These are phyloP conservation scores for Annulohypoxylon truncatum DNA, from an alignment of 2,329 filamentous ascomycete genomes.

Conservation along the genomic window DNA sequence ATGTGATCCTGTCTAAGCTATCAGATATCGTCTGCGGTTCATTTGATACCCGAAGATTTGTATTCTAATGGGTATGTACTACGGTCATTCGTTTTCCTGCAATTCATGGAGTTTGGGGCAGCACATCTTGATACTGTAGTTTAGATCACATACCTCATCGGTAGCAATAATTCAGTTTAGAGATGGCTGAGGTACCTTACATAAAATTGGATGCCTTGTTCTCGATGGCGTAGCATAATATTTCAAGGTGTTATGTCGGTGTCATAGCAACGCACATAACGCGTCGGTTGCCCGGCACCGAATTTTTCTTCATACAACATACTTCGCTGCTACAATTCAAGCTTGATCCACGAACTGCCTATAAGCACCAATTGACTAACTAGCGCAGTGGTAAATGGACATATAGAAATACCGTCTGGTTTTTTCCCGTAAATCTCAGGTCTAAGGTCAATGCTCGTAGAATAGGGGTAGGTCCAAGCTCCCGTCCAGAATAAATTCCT, in stretches of 20 bases:
- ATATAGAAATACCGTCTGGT: too few species aligned
- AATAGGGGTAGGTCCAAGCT: too few species aligned
- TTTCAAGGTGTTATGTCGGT: neutral
- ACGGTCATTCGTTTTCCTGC: neutral
- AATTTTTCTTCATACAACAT: neutral
- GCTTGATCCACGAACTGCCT: too few species aligned
- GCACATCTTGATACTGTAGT: neutral
- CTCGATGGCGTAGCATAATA: too few species aligned
- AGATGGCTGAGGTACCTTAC: too few species aligned
- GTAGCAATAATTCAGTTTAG: neutral
- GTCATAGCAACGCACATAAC: too few species aligned
- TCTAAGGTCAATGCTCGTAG: too few species aligned
- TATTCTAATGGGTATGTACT: neutral
- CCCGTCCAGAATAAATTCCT: too few species aligned
- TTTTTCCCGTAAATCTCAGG: too few species aligned
- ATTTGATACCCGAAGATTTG: neutral
- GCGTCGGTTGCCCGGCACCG: neutral
- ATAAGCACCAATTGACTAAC: too few species aligned
- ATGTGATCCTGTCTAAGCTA: neutral
- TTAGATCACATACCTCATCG: neutral
- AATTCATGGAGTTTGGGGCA: neutral
- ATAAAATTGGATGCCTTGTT: too few species aligned
- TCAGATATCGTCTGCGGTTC: neutral
- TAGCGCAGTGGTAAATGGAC: too few species aligned
- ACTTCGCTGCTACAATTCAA: neutral